Evolutionary conservation across 1,284 basidiomycete species (phyloP).

Genomic region (Ceratobasidium sp.): DNA sequence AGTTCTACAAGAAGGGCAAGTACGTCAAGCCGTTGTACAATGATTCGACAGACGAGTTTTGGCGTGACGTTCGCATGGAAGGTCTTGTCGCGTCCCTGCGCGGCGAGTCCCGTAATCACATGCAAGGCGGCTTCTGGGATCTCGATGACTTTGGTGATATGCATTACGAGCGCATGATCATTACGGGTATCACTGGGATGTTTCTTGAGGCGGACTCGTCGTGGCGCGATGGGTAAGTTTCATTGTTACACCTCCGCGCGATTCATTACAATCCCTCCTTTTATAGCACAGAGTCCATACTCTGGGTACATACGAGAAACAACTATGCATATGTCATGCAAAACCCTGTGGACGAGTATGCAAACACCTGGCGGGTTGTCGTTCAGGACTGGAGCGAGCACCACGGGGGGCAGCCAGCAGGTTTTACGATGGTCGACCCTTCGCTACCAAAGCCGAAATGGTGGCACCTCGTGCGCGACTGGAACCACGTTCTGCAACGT

Average conservation of each 20-base stretch:
- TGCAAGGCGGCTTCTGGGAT: neutral
- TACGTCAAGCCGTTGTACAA: neutral
- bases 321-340: neutral
- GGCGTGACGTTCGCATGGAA: neutral
- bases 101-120: neutral
- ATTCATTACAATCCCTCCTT: neutral
- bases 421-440: no score
- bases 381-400: neutral
- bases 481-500: no score
- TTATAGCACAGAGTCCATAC: neutral
- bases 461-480: no score
- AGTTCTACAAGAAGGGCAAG: conserved; percentile 1
- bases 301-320: neutral
- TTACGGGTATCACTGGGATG: neutral
- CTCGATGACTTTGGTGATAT: neutral
- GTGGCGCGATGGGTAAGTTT: neutral
- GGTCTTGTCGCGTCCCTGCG: neutral
- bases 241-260: neutral
- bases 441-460: no score
- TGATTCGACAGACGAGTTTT: neutral
- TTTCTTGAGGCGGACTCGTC: neutral
- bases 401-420: neutral
- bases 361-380: neutral
- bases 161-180: neutral
- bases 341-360: neutral